Percentiles rank a stretch among this genome's conserved stretches.
phyloP scores from a whole-genome alignment of 2,329 filamentous ascomycete species.

The Capronia epimyces region DNA sequence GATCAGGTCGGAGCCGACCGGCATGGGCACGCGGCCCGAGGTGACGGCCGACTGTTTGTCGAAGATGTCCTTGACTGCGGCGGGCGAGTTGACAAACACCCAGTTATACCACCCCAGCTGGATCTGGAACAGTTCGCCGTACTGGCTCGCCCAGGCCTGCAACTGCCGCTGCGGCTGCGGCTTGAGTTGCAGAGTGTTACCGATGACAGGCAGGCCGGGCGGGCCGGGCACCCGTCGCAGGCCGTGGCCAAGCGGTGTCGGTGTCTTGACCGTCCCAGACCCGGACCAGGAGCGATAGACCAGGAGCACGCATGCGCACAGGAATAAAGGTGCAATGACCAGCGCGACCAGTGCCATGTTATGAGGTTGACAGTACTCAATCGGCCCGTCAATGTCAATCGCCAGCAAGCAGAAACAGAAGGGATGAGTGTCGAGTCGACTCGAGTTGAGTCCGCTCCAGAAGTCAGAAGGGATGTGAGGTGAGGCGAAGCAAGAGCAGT shows the following conservation, averaged over 20 bases:
- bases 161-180: neutral
- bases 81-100: conserved; percentile 43
- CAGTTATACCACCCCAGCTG: conserved; percentile 44
- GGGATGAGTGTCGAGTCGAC: no score
- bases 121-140: conserved; percentile 45
- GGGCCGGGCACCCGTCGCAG: neutral
- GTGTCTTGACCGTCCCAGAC: no score
- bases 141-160: conserved; percentile 36
- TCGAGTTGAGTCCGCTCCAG: no score
- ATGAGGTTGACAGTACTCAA: no score
- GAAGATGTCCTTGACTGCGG: conserved; percentile 43
- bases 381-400: no score
- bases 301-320: no score
- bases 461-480: no score
- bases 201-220: neutral
- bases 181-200: neutral
- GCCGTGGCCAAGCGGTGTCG: neutral
- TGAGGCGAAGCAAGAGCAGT: no score
- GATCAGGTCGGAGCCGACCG: conserved; percentile 39
- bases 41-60: conserved; percentile 33
- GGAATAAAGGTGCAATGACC: no score
- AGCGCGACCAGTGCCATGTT: no score
- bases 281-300: no score
- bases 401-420: no score
- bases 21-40: conserved; percentile 31